Evolutionary conservation across 805 yeast species (phyloP).

Genomic region (Metschnikowia lachancei): DNA sequence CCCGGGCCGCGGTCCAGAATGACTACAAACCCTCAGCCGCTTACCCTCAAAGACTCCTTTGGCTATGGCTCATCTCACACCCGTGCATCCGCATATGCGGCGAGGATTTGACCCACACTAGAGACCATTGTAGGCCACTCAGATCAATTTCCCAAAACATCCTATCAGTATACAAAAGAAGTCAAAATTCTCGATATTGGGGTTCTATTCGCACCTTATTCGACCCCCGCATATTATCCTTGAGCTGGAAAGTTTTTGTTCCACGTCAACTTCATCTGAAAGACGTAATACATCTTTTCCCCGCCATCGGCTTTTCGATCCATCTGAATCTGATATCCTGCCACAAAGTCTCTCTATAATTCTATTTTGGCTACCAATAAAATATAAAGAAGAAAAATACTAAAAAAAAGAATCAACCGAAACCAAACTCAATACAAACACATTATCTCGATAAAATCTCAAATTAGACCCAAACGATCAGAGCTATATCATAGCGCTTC

Average conservation of each 20-base stretch:
- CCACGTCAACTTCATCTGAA: background rate
- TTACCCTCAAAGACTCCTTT: constrained; percentile 1
- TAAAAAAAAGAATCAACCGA: background rate
- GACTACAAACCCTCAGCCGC: background rate
- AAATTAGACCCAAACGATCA: background rate
- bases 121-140: background rate
- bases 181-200: background rate
- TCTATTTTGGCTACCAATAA: background rate
- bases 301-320: constrained; percentile 1
- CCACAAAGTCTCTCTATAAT: background rate
- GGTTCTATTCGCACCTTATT: background rate
- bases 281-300: background rate
- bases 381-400: background rate
- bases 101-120: constrained; percentile 9
- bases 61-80: background rate
- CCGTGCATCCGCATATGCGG: constrained; percentile 7
- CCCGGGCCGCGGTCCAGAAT: background rate
- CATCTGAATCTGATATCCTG: background rate
- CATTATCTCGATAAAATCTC: no score
- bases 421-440: no score
- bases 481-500: background rate
- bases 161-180: background rate
- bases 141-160: background rate
- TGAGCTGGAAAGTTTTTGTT: background rate
- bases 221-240: background rate